phyloP scores from a whole-genome alignment of 1,139 yeast genomes.

The Geotrichum macrosporum region DNA sequence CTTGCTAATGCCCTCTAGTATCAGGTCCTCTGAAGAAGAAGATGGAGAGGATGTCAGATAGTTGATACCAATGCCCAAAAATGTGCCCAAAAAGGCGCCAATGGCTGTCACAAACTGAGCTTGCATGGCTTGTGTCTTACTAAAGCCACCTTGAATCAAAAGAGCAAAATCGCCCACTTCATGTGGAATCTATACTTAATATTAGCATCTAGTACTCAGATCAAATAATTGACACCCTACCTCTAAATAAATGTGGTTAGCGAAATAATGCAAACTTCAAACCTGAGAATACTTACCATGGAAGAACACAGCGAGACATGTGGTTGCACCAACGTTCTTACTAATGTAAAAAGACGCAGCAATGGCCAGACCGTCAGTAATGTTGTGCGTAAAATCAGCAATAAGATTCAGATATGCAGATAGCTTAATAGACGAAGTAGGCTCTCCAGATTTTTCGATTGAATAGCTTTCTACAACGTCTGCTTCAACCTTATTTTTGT shows the following conservation, averaged over 20 bases:
- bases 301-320: slow-evolving; percentile 60
- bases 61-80: slow-evolving; percentile 53
- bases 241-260: slow-evolving; percentile 13
- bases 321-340: slow-evolving; percentile 55
- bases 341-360: slow-evolving; percentile 61
- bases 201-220: too few relatives aligned
- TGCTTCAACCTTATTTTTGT: slow-evolving; percentile 16
- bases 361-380: slow-evolving; percentile 67
- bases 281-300: slow-evolving; percentile 43
- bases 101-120: slow-evolving; percentile 59
- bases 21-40: slow-evolving; percentile 13
- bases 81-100: slow-evolving; percentile 62
- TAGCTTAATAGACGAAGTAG: slow-evolving; percentile 34
- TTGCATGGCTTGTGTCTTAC: slow-evolving; percentile 56
- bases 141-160: slow-evolving; percentile 58
- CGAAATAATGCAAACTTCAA: background rate
- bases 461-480: slow-evolving; percentile 19
- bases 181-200: slow-evolving; percentile 51
- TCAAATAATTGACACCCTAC: too few relatives aligned
- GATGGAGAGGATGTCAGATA: slow-evolving; percentile 31
- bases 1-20: slow-evolving; percentile 15
- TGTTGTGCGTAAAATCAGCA: slow-evolving; percentile 64
- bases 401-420: slow-evolving; percentile 60
- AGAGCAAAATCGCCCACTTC: slow-evolving; percentile 72
- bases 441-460: slow-evolving; percentile 13